Evolutionary conservation across 805 yeast genomes (phyloP), one percentile per base, ranked within the genome.

Genomic region (Yarrowia divulgata): DNA sequence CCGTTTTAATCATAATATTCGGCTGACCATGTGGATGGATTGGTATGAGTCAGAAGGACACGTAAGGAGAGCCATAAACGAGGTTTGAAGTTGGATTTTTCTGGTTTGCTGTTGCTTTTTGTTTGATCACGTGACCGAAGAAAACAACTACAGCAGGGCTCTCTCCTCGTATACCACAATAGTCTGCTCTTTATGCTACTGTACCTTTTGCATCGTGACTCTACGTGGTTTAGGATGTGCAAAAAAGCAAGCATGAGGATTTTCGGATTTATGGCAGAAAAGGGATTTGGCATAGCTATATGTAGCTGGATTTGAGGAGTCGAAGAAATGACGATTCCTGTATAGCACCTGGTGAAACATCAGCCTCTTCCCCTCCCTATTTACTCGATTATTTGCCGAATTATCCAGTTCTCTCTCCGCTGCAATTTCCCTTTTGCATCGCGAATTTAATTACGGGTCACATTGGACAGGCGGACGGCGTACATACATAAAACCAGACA

Each of bases 231-330:
- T 16, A n/a, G 34, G n/a, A 29, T 48, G 50, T 8, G 9, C 18
- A 12, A 49, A 49, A 49, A 50, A 50, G 55, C 55, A 50, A 50
- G 58, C 29, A 18, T 18, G 13, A 37, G 37, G 37, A 54, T 54
- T 54, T 54, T 43, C n/a, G 58, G 58, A 37, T 54, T 54, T 54
- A 52, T 29, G 52, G 14, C 35, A n/a, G 52, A 48, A 48, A 48
- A 29, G 29, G 29, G 29, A 23, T 23, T 23, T 23, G 29, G 4
- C 3, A 4, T 23, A 4, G 29, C 4, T 23, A 4, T 23, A 23
- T 23, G 29, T 23, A 23, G 29, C 29, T 23, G 29, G 29, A 23
- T 23, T 23, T 23, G 29, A 23, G 29, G n/a, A n/a, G n/a, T n/a
- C n/a, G n/a, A n/a, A n/a, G n/a, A n/a, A n/a, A n/a, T n/a, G n/a